A percentile compares a stretch with the other conserved stretches of the same genome.
These are phyloP conservation scores for Daldinia eschscholtzii DNA, from an alignment of 2,329 filamentous ascomycete species.

Conservation along the genomic window DNA sequence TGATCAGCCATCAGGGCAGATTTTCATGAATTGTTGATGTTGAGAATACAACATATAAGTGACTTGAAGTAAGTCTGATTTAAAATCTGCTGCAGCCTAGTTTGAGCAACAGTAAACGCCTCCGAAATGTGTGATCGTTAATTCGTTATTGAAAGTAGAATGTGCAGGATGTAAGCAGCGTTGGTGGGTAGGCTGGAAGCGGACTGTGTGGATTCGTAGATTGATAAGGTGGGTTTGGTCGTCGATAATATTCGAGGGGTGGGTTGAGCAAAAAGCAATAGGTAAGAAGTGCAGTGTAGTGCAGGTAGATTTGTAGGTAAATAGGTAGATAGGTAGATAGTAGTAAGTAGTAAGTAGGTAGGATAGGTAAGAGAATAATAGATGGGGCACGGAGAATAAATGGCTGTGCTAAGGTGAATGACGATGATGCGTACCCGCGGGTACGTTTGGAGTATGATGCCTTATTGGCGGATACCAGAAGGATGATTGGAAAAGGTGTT, in stretches of 20 bases:
- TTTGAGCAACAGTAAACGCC: slow-evolving; percentile 43
- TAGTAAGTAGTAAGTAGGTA: slow-evolving; percentile 3
- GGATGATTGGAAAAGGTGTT: slow-evolving; percentile 13
- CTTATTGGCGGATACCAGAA: slow-evolving; percentile 22
- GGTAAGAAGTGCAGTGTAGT: background rate
- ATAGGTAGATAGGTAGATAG: background rate
- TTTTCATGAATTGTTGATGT: slow-evolving; percentile 51
- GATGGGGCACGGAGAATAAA: slow-evolving; percentile 22
- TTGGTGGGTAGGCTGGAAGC: slow-evolving; percentile 9
- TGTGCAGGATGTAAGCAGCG: background rate
- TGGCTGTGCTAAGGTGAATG: slow-evolving; percentile 10
- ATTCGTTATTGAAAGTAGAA: slow-evolving; percentile 27
- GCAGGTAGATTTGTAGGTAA: slow-evolving; percentile 4
- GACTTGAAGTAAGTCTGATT: slow-evolving; percentile 55
- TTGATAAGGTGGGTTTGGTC: slow-evolving; percentile 31
- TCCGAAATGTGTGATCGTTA: slow-evolving; percentile 21
- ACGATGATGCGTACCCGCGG: slow-evolving; percentile 3
- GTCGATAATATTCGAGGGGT: slow-evolving; percentile 40
- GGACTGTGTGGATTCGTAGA: slow-evolving; percentile 21
- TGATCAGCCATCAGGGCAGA: slow-evolving; percentile 68
- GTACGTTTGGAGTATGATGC: background rate
- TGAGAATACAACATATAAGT: slow-evolving; percentile 54
- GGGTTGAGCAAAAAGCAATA: slow-evolving; percentile 19
- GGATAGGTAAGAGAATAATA: slow-evolving; percentile 1
- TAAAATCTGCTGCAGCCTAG: slow-evolving; percentile 46